Evolutionary conservation across 2,329 filamentous ascomycete species (phyloP).

Genomic region (Dactylonectria estremocensis): DNA sequence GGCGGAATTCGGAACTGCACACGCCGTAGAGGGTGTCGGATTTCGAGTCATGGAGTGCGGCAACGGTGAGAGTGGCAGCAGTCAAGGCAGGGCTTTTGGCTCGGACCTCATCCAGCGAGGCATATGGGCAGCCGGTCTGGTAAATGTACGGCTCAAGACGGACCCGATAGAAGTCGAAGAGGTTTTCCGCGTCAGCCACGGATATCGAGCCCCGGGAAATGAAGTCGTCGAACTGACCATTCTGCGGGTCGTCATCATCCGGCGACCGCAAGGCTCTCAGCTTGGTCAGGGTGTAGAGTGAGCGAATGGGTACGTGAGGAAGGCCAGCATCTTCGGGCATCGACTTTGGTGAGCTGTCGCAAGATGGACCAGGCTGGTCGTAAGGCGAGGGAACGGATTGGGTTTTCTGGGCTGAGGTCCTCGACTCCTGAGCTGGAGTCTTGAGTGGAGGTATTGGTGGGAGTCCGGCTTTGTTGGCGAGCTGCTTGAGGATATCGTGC

Average conservation of each 20-base stretch:
- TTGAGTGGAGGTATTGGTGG: too few species aligned
- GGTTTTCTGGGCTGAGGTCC: conserved; percentile 16
- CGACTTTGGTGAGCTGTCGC: conserved; percentile 37
- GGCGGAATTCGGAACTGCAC: conserved; percentile 69
- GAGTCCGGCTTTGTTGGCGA: conserved; percentile 19
- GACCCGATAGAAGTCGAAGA: conserved; percentile 65
- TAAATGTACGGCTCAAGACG: conserved; percentile 67
- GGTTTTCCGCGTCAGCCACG: conserved; percentile 62
- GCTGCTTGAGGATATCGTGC: conserved; percentile 35
- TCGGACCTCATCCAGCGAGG: conserved; percentile 64
- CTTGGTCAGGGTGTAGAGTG: conserved; percentile 54
- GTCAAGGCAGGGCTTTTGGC: conserved; percentile 70
- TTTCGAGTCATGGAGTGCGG: conserved; percentile 69
- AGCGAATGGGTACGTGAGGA: conserved; percentile 54
- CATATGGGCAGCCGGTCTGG: conserved; percentile 64
- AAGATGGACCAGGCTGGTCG: conserved; percentile 33
- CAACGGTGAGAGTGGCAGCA: conserved; percentile 69
- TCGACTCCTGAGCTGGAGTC: too few species aligned
- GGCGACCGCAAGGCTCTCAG: conserved; percentile 52
- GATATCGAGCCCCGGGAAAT: conserved; percentile 58
- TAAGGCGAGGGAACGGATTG: conserved; percentile 9
- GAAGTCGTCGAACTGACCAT: conserved; percentile 46
- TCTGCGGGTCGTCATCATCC: conserved; percentile 36
- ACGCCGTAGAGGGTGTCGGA: conserved; percentile 65
- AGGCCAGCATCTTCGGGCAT: conserved; percentile 50